These are phyloP conservation scores for Chaetomium fimeti DNA, from an alignment of 495 filamentous ascomycete species.

Conservation along the genomic window DNA sequence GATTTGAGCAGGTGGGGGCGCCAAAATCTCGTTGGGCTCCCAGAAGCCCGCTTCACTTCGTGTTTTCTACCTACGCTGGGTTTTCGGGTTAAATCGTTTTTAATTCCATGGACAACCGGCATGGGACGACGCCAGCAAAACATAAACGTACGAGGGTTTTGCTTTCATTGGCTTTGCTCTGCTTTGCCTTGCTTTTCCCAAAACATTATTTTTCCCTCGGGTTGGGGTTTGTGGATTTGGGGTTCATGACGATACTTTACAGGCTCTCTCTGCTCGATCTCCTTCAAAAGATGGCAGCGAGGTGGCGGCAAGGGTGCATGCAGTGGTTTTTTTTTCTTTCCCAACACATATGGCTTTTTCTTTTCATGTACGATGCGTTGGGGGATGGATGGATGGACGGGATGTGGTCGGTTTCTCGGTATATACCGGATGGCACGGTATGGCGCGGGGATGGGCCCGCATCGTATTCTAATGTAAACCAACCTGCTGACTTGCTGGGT, in stretches of 20 bases:
- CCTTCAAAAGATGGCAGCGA: too few species aligned
- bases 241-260: too few species aligned
- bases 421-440: neutral
- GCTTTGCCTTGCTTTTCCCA: neutral
- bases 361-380: neutral
- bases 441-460: neutral
- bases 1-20: neutral
- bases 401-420: neutral
- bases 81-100: slow-evolving; percentile 12
- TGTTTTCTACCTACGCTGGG: neutral
- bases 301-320: neutral
- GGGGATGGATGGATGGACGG: neutral
- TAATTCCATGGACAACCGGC: neutral
- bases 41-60: neutral
- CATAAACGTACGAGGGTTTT: neutral
- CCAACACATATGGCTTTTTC: neutral
- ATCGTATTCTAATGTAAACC: slow-evolving; percentile 5
- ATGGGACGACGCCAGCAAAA: neutral
- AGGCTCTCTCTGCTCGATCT: too few species aligned
- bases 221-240: too few species aligned
- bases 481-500: neutral
- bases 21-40: neutral
- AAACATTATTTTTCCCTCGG: too few species aligned
- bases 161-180: neutral
- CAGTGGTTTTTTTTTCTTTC: neutral